These are phyloP conservation scores for Mollisiaceae sp. DNA, from an alignment of 2,329 filamentous ascomycete species.

Conservation along the genomic window DNA sequence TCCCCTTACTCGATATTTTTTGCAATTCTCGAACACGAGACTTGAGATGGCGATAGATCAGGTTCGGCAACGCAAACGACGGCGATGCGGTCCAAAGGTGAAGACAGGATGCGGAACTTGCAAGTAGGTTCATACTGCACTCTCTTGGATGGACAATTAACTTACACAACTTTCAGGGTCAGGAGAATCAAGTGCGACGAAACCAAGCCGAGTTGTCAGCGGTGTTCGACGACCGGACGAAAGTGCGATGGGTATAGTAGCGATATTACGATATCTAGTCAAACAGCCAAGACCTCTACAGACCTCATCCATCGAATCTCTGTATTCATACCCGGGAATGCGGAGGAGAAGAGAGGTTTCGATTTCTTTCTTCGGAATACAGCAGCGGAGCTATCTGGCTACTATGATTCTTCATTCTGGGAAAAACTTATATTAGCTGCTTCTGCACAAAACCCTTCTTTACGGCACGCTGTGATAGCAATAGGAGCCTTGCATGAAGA, in stretches of 20 bases:
- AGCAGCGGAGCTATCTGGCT: constrained; percentile 32
- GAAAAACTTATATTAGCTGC: constrained; percentile 25
- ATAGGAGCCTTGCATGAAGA: constrained; percentile 30
- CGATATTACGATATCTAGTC: constrained; percentile 25
- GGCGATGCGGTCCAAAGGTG: constrained; percentile 28
- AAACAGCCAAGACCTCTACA: constrained; percentile 20
- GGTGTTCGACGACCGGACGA: constrained; percentile 32
- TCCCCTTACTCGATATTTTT: constrained; percentile 23
- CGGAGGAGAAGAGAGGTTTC: constrained; percentile 33
- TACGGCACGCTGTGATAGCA: constrained; percentile 31
- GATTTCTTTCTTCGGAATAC: constrained; percentile 34
- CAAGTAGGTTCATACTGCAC: constrained; percentile 29
- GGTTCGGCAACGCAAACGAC: constrained; percentile 28
- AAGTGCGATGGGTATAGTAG: constrained; percentile 35
- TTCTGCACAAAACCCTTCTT: constrained; percentile 21
- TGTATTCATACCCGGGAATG: constrained; percentile 29
- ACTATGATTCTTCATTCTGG: constrained; percentile 32
- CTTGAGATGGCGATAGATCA: constrained; percentile 29
- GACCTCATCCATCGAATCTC: constrained; percentile 28
- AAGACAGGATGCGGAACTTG: constrained; percentile 31
- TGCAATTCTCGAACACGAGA: constrained; percentile 22
- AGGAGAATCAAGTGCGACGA: constrained; percentile 37
- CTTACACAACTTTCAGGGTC: constrained; percentile 27
- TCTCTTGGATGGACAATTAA: constrained; percentile 19
- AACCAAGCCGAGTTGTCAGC: constrained; percentile 31